Conservation (phyloP, 495 filamentous ascomycete species). For the Sordaria brevicollis region DNA sequence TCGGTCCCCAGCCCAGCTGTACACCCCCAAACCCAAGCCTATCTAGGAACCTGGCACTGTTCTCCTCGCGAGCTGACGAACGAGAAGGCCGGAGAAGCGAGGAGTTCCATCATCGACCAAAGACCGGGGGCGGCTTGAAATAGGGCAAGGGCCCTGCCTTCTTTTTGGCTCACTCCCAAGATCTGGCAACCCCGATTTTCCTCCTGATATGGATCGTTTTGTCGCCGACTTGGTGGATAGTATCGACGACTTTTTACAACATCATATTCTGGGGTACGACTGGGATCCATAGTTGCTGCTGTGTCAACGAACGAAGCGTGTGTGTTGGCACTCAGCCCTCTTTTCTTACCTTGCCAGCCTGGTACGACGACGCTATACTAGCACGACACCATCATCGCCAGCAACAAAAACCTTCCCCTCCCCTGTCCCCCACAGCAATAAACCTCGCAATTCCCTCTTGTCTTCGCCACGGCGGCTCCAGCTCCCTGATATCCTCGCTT, state of each 20-base stretch:
- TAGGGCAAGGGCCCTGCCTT: background rate
- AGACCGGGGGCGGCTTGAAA: background rate
- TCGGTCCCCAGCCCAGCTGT: background rate
- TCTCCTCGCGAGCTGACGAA: background rate
- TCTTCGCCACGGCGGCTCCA: background rate
- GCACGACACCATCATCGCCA: background rate
- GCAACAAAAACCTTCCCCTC: background rate
- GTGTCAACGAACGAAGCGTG: background rate
- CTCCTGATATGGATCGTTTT: background rate
- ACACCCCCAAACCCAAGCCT: background rate
- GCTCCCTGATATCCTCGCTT: background rate
- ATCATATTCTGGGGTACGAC: background rate
- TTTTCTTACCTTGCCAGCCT: background rate
- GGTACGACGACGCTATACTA: background rate
- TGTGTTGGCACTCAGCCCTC: background rate
- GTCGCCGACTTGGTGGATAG: background rate
- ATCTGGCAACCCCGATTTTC: background rate
- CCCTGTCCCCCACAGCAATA: background rate
- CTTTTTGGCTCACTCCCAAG: background rate
- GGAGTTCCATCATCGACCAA: background rate
- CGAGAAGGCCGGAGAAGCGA: background rate
- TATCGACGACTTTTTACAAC: background rate
- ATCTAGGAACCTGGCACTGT: background rate
- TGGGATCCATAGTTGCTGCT: background rate
- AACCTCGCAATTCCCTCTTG: background rate